phyloP scores from a whole-genome alignment of 1,284 basidiomycete genomes.

The Sporisorium iseilematis-ciliati region DNA sequence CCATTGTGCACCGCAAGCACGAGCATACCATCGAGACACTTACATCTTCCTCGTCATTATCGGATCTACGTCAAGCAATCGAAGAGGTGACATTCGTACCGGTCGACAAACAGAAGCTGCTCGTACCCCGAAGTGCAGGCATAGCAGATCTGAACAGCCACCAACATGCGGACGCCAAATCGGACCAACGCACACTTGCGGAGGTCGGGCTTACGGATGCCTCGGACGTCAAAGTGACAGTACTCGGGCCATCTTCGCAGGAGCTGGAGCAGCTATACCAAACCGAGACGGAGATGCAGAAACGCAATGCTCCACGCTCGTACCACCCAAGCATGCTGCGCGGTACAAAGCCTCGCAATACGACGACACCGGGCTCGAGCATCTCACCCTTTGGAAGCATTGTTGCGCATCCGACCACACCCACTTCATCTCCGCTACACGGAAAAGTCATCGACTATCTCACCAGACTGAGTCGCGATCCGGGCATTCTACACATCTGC shows the following conservation, averaged over 20 bases:
- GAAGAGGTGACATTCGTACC: constrained; percentile 42
- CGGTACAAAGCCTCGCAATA: constrained; percentile 46
- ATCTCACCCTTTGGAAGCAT: constrained; percentile 49
- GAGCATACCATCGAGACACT: constrained; percentile 21
- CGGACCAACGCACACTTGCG: constrained; percentile 22
- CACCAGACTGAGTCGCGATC: constrained; percentile 49
- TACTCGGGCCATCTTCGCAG: constrained; percentile 47
- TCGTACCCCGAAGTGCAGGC: constrained; percentile 35
- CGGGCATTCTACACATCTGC: constrained; percentile 63
- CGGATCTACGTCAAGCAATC: constrained; percentile 37
- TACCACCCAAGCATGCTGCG: constrained; percentile 63
- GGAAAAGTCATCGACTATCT: constrained; percentile 47
- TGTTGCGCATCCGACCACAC: constrained; percentile 47
- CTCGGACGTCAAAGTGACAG: constrained; percentile 29
- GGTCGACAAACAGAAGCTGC: constrained; percentile 53
- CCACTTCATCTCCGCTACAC: constrained; percentile 29
- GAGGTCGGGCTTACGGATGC: constrained; percentile 27
- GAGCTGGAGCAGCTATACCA: constrained; percentile 45
- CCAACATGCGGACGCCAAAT: constrained; percentile 1
- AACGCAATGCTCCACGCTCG: constrained; percentile 46
- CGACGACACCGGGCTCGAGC: constrained; percentile 17
- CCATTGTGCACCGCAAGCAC: constrained; percentile 33
- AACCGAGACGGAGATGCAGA: constrained; percentile 35
- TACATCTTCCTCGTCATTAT: constrained; percentile 14
- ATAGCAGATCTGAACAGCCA: constrained; percentile 34